phyloP scores from a whole-genome alignment of 169 alveolate species.

The Perkinsus marinus region DNA sequence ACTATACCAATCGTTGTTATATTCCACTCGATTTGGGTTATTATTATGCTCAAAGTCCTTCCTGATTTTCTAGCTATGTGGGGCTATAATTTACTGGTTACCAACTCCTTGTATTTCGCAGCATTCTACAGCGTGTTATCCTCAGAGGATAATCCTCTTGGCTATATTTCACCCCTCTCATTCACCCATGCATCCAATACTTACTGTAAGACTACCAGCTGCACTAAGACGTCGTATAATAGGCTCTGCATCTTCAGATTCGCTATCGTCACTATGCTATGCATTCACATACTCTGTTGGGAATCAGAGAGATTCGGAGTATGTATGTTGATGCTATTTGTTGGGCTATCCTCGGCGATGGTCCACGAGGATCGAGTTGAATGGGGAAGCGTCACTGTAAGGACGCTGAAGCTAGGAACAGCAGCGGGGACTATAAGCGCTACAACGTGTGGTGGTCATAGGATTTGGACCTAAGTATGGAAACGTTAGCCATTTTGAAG shows the following conservation, averaged over 20 bases:
- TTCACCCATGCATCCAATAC: not conserved
- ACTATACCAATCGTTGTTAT: not conserved
- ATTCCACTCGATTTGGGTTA: not conserved
- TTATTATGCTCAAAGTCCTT: too few relatives aligned
- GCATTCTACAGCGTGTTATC: not conserved
- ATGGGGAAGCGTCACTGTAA: not conserved
- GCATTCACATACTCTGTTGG: not conserved
- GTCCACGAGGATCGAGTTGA: not conserved
- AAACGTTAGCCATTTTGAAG: too few relatives aligned
- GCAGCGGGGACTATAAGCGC: not conserved
- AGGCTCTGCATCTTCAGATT: not conserved
- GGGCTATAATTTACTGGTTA: not conserved
- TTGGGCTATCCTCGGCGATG: not conserved
- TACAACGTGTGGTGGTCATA: too few relatives aligned
- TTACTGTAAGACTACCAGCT: not conserved
- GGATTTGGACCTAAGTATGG: too few relatives aligned
- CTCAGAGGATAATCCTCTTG: not conserved
- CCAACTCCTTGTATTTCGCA: not conserved
- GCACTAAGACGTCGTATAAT: not conserved
- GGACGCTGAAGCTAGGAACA: not conserved
- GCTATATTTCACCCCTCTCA: not conserved
- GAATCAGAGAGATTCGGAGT: not conserved
- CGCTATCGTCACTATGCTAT: not conserved
- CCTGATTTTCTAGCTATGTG: too few relatives aligned
- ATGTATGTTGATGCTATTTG: not conserved